phyloP scores from a whole-genome alignment of 1,139 yeast genomes.

The Candida glucosophila region DNA sequence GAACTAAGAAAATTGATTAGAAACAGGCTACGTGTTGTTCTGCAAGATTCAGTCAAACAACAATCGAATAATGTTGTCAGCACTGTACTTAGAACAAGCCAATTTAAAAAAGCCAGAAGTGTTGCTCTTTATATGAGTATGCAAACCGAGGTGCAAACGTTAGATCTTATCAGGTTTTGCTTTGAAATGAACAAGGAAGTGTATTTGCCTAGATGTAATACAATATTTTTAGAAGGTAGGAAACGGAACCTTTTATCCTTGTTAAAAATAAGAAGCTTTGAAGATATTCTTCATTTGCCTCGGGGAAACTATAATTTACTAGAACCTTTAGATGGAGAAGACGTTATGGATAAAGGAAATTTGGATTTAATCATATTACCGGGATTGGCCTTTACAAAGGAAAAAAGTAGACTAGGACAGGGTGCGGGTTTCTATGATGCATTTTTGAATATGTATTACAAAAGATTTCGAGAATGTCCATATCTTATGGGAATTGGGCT shows the following conservation, averaged over 20 bases:
- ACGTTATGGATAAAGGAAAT: constrained; percentile 28
- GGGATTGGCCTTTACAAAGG: constrained; percentile 66
- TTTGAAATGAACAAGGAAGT: constrained; percentile 37
- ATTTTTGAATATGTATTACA: constrained; percentile 47
- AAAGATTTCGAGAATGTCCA: constrained; percentile 26
- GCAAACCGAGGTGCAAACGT: constrained; percentile 57
- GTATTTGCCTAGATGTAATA: constrained; percentile 43
- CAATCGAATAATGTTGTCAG: constrained; percentile 19
- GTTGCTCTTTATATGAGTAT: constrained; percentile 62
- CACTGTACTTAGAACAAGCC: constrained; percentile 22
- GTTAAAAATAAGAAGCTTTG: constrained; percentile 35
- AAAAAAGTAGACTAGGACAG: constrained; percentile 67
- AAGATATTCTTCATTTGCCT: constrained; percentile 47
- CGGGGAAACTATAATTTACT: constrained; percentile 58
- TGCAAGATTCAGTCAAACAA: constrained; percentile 7
- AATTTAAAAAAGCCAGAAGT: constrained; percentile 34
- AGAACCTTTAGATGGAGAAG: constrained; percentile 50
- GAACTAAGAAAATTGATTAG: constrained; percentile 14
- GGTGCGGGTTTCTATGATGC: constrained; percentile 93
- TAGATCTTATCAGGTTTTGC: constrained; percentile 38
- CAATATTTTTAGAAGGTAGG: constrained; percentile 10
- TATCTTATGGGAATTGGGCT: constrained; percentile 62
- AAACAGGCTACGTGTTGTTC: constrained; percentile 7
- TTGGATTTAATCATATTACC: constrained; percentile 75
- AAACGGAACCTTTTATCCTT: constrained; percentile 49